Evolutionary conservation across 164 flowering plant genomes (phyloP), one percentile per base, ranked within the genome.

Genomic region (Saururus chinensis): DNA sequence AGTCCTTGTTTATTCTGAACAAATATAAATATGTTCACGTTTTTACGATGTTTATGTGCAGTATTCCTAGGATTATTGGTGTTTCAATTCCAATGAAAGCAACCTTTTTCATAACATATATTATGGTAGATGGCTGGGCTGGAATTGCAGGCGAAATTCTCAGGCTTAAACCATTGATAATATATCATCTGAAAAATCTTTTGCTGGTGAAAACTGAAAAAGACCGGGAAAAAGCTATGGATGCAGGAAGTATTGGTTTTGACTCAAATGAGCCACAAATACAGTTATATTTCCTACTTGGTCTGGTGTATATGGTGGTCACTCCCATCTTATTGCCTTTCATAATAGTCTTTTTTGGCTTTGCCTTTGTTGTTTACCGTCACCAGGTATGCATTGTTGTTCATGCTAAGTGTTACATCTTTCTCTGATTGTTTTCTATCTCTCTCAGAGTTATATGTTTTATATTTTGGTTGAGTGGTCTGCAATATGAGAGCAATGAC

Each of bases 51-150:
- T 10, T 58, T 25, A 30, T 63, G 60, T 79, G 80, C 85, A 90
- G 97, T 0, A 85, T 91, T 52, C 87, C 98, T 21, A 76, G 66
- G 66, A 85, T 86, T 20, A 73, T 88, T 61, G 98, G 95, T 59
- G 84, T 68, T 40, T 76, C 96, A 14, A 91, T 92, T 60, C 98
- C 98, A 13, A 81, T 83, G 95, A 92, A 87, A 68, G 98, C 98
- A 54, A 92, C 96, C 21, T 92, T 92, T 77, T 92, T 92, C 70
- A 89, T 92, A 51, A 89, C 95, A 40, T 92, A 83, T 25, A 84
- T 86, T 57, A 92, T 92, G 98, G 89, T 92, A 24, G 98, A 92
- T 73, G 98, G 98, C 45, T 92, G 96, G 98, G 96, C 96, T 66
- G 96, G 98, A 57, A 62, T 80, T 53, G 92, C 96, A 60, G 96